Conservation (phyloP, 129 eudicot genomes). For the Flaveria brownii region DNA sequence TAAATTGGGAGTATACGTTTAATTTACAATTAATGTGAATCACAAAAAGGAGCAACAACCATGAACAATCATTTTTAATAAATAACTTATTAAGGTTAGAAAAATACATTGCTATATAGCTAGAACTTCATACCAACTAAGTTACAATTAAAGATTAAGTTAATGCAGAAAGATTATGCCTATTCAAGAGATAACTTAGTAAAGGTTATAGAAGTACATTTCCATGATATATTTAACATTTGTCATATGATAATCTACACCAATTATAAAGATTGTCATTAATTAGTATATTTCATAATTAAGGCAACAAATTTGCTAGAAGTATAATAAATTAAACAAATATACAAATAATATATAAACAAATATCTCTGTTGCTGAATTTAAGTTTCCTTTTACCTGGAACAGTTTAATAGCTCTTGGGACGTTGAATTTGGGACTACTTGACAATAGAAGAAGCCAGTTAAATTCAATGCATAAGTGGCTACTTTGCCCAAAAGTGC, state of each 20-base stretch:
- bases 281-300: not conserved
- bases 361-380: not conserved
- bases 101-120: not conserved
- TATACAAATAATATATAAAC: not conserved
- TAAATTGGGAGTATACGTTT: not conserved
- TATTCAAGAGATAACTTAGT: not conserved
- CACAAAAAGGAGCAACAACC: not conserved
- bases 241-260: not conserved
- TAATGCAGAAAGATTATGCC: not conserved
- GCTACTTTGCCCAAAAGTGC: slow-evolving; percentile 75
- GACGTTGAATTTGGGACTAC: slow-evolving; percentile 49
- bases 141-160: not conserved
- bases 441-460: slow-evolving; percentile 81
- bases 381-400: slow-evolving; percentile 35
- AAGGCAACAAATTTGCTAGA: not conserved
- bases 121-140: slow-evolving; percentile 1
- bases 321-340: not conserved
- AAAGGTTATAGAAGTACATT: not conserved
- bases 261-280: not conserved
- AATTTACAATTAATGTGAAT: not conserved
- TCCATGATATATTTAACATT: not conserved
- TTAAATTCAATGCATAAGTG: slow-evolving; percentile 68
- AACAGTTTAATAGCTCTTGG: slow-evolving; percentile 34
- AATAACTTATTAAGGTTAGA: not conserved
- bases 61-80: not conserved